Base-by-base conservation (phyloP, 2,329 filamentous ascomycete genomes). In the Curvularia sp. region DNA sequence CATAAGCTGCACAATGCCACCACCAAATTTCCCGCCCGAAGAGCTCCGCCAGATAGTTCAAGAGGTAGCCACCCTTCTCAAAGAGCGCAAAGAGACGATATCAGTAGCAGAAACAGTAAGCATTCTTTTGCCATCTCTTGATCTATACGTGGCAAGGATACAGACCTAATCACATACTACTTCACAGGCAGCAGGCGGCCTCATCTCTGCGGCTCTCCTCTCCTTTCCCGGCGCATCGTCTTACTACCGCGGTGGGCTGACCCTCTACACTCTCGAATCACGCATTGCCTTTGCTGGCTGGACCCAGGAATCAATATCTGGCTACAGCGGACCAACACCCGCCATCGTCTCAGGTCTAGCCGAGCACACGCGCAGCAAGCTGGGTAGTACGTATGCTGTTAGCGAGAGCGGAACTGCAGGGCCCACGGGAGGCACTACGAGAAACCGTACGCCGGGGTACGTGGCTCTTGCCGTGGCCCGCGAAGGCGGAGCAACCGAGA, bases 351-450 rank as follows among this genome's bases (percentile, higher is more conserved):
- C 78, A 1, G 83, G 81, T 0, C 69, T 89, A 7, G 87, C 86
- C 0, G 79, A 80, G 39, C 81, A 87, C 65, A 83, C 86, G 27
- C 75, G 86, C n/a, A 74, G 68, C n/a, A 84, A 80, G 43, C 72
- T 89, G 25, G 78, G 79, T 6, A 81, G 80, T 56, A 87, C 84
- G 18, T 89, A 87, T 68, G 82, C 82, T 8, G 68, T 88, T 7
- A 80, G 79, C 53, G 86, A 89, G 78, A 85, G 82, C 51, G 87
- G 87, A 1, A 89, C 86, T 2, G 87, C 86, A n/a, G 87, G 87
- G 0, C 87, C 87, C 8, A 87, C 83, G 0, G 85, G 72, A 0
- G 86, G 86, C 0, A 75, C 74, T 27, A 84, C 82, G 43, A 78
- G 75, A 60, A 88, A 88, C 70, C 74, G 86, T 38, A 84, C 79